phyloP scores from a whole-genome alignment of 2,329 filamentous ascomycete species.

The Pseudocercospora crystallina region DNA sequence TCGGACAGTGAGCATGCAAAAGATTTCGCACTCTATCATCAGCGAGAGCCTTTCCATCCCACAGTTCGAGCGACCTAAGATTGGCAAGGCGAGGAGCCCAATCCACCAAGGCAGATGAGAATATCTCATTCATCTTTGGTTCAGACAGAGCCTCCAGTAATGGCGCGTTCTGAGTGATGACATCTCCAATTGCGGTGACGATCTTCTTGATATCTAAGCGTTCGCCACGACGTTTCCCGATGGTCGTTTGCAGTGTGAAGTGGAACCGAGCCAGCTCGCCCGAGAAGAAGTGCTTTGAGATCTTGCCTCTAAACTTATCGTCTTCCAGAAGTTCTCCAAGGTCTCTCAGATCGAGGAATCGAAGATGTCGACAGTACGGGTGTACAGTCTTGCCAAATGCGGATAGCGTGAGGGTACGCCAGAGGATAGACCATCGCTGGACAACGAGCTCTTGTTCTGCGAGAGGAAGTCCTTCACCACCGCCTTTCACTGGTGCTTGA shows the following conservation, averaged over 20 bases:
- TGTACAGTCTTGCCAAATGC: slow-evolving; percentile 62
- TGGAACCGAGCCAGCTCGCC: slow-evolving; percentile 48
- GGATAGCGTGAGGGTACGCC: slow-evolving; percentile 68
- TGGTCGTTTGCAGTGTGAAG: slow-evolving; percentile 31
- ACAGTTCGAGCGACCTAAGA: slow-evolving; percentile 60
- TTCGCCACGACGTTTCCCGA: slow-evolving; percentile 27
- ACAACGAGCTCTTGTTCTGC: slow-evolving; percentile 49
- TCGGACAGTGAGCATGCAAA: slow-evolving; percentile 59
- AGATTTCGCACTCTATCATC: slow-evolving; percentile 53
- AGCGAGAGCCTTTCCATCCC: slow-evolving; percentile 60
- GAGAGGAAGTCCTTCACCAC: slow-evolving; percentile 41
- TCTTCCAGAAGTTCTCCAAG: slow-evolving; percentile 62
- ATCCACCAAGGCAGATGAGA: slow-evolving; percentile 52
- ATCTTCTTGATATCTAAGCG: slow-evolving; percentile 44
- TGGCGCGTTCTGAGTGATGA: slow-evolving; percentile 37
- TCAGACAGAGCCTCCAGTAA: slow-evolving; percentile 54
- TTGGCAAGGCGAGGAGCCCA: slow-evolving; percentile 62
- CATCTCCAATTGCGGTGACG: slow-evolving; percentile 51
- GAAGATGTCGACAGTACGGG: slow-evolving; percentile 69
- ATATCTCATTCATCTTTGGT: slow-evolving; percentile 46
- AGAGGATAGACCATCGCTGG: slow-evolving; percentile 62
- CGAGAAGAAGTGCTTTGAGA: slow-evolving; percentile 59
- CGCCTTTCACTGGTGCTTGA: slow-evolving; percentile 45
- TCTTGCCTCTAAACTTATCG: slow-evolving; percentile 57
- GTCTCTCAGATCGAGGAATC: slow-evolving; percentile 62